phyloP scores from a whole-genome alignment of 106 monocot genomes.

The Iris macrosiphon region DNA sequence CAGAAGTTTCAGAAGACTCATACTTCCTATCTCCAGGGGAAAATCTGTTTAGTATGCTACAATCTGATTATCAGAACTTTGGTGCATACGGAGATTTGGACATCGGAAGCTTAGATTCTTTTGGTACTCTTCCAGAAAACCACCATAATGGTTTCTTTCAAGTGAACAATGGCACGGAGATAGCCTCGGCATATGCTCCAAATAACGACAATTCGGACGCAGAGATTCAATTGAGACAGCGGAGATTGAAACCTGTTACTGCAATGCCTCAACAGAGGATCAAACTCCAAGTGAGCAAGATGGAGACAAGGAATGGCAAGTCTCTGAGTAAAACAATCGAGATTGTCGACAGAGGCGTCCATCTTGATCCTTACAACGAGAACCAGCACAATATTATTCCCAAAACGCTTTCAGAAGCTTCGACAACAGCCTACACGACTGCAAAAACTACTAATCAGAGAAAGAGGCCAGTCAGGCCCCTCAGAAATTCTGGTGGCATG shows the following conservation, averaged over 20 bases:
- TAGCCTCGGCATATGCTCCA: not conserved
- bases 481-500: not conserved
- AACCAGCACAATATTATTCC: not conserved
- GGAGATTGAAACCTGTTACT: not conserved
- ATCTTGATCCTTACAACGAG: slow-evolving; percentile 9
- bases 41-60: slow-evolving; percentile 13
- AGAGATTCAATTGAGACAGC: slow-evolving; percentile 35
- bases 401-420: not conserved
- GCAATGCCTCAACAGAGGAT: not conserved
- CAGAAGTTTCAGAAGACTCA: slow-evolving; percentile 13
- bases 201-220: slow-evolving; percentile 12
- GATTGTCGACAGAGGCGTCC: slow-evolving; percentile 13
- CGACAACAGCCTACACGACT: too few relatives aligned
- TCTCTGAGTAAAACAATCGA: slow-evolving; percentile 22
- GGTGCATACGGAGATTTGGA: not conserved
- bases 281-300: slow-evolving; percentile 36
- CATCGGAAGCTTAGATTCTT: not conserved
- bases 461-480: too few relatives aligned
- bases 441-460: not conserved
- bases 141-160: not conserved
- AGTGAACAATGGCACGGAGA: not conserved
- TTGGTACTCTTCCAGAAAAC: not conserved
- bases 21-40: slow-evolving; percentile 15
- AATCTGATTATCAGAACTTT: not conserved
- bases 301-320: slow-evolving; percentile 29